Evolutionary conservation across 2,329 filamentous ascomycete genomes (phyloP).

Genomic region (Monosporascus sp.): DNA sequence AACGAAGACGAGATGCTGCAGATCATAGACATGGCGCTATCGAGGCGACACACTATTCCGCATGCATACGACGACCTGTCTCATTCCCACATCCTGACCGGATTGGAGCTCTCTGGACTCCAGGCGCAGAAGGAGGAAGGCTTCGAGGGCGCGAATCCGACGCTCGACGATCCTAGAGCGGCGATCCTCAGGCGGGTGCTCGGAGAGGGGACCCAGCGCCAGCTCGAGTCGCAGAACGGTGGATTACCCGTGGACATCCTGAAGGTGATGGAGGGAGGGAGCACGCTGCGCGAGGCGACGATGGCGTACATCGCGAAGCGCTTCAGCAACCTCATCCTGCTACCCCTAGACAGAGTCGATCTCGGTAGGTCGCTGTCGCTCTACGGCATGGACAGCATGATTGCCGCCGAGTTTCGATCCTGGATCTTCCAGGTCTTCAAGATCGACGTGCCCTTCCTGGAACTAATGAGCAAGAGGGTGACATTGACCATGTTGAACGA

Average conservation of each 20-base stretch:
- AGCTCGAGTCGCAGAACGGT: slow-evolving; percentile 10
- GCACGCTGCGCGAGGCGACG: slow-evolving; percentile 15
- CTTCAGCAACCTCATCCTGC: background rate
- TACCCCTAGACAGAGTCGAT: background rate
- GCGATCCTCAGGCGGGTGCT: background rate
- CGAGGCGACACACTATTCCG: slow-evolving; percentile 7
- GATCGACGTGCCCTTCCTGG: slow-evolving; percentile 21
- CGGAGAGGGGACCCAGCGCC: background rate
- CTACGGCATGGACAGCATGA: slow-evolving; percentile 24
- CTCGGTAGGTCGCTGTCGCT: slow-evolving; percentile 6
- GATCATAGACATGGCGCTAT: slow-evolving; percentile 20
- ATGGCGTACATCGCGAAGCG: background rate
- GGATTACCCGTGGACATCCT: background rate
- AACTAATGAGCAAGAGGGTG: too few relatives aligned
- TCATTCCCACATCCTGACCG: slow-evolving; percentile 2
- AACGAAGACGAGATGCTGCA: slow-evolving; percentile 17
- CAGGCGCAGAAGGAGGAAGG: slow-evolving; percentile 1
- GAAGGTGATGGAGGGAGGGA: background rate
- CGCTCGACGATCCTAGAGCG: background rate
- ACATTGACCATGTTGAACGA: too few relatives aligned
- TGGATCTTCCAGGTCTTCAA: slow-evolving; percentile 22
- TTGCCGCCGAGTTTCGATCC: slow-evolving; percentile 23
- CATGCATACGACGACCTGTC: background rate
- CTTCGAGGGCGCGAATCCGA: background rate
- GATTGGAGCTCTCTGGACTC: slow-evolving; percentile 2